phyloP scores from a whole-genome alignment of 345 rosid genomes.

The Raphanus raphanistrum region DNA sequence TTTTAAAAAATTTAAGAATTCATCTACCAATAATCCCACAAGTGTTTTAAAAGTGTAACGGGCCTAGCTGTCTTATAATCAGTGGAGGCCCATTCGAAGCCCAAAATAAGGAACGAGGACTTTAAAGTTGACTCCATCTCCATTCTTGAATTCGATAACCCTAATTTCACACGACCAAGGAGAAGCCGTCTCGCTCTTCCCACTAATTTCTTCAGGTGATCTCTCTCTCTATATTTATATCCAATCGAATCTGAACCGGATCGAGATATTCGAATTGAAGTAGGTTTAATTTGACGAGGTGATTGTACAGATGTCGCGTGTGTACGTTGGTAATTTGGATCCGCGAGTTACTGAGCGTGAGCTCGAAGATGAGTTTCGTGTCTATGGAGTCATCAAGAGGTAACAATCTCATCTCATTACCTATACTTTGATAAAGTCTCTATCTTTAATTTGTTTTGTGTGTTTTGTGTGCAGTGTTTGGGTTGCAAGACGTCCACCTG shows the following conservation, averaged over 20 bases:
- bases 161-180: conserved; percentile 22
- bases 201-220: conserved; percentile 23
- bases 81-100: conserved; percentile 2
- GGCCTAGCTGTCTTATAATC: neutral
- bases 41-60: too few relatives aligned
- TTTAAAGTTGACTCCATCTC: conserved; percentile 6
- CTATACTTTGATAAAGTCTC: neutral
- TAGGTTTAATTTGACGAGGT: conserved; percentile 23
- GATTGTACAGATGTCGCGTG: conserved; percentile 60
- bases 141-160: conserved; percentile 17
- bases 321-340: conserved; percentile 79
- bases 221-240: neutral
- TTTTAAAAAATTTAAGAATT: too few relatives aligned
- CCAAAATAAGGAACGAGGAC: neutral
- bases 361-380: conserved; percentile 76
- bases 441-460: neutral
- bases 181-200: conserved; percentile 22
- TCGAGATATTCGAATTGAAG: neutral
- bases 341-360: conserved; percentile 75
- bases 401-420: neutral
- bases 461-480: conserved; percentile 60
- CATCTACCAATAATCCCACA: too few relatives aligned
- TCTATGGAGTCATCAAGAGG: conserved; percentile 69
- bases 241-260: neutral
- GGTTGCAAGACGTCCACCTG: conserved; percentile 94